Conservation (phyloP, 2,329 filamentous ascomycete species). For the Fusarium coffeatum region DNA sequence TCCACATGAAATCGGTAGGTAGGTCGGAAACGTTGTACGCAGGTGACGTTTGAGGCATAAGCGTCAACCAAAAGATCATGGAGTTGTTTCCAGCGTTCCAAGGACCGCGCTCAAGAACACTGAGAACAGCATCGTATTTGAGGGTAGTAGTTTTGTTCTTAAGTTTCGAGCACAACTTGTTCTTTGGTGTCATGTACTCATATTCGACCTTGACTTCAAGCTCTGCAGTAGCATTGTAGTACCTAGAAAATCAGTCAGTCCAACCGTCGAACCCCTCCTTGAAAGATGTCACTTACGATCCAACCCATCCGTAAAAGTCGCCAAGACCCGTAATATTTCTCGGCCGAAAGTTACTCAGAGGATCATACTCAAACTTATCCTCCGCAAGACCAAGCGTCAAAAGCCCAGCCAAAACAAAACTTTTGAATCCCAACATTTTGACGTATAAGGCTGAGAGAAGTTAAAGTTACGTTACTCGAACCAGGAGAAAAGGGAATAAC, state of each 20-base stretch:
- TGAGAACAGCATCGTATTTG: slow-evolving; percentile 10
- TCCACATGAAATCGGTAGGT: not conserved
- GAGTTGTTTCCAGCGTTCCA: slow-evolving; percentile 13
- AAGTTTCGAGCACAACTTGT: not conserved
- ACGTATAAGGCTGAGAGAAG: not conserved
- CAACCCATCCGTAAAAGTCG: slow-evolving; percentile 10
- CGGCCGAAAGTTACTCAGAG: not conserved
- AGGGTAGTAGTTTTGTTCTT: not conserved
- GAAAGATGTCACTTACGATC: not conserved
- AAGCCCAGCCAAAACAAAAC: not conserved
- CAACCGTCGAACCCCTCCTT: rapidly evolving
- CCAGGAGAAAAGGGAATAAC: not conserved
- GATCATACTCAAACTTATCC: slow-evolving; percentile 5
- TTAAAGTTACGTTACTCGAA: not conserved
- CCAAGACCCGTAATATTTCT: not conserved
- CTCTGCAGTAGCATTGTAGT: slow-evolving; percentile 15
- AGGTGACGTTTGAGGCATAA: not conserved
- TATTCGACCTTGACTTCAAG: not conserved
- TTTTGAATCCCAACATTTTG: not conserved
- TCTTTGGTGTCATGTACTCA: not conserved
- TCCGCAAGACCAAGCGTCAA: not conserved
- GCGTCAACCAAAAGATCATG: slow-evolving; percentile 9
- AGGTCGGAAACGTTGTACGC: not conserved
- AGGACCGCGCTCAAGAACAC: not conserved
- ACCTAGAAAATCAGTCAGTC: not conserved